Evolutionary conservation across 2,329 filamentous ascomycete species (phyloP).

Genomic region (Penicillium sp.): DNA sequence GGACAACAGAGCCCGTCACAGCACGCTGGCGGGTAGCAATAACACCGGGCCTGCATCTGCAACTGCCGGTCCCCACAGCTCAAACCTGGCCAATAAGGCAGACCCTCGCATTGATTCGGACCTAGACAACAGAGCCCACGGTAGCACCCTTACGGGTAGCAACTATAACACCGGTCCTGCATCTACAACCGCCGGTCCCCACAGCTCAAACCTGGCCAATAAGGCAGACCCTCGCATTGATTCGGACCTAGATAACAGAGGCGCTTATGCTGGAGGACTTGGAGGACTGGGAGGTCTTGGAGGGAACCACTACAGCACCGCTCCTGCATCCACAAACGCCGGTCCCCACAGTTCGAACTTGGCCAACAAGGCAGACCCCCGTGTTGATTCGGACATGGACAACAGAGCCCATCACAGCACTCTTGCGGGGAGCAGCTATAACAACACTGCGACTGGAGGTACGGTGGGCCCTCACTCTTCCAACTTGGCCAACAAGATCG

Average conservation of each 20-base stretch:
- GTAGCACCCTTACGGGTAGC: too few species aligned
- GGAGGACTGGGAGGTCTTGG: background rate
- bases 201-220: constrained; percentile 1
- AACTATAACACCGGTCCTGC: background rate
- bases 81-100: constrained; percentile 1
- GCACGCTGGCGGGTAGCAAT: background rate
- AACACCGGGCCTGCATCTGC: background rate
- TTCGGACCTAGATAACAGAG: constrained; percentile 1
- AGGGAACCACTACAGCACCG: background rate
- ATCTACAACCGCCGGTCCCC: background rate
- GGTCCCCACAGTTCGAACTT: constrained; percentile 1
- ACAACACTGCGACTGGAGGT: background rate
- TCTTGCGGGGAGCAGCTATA: constrained; percentile 7
- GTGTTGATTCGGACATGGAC: constrained; percentile 1
- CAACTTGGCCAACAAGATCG: constrained; percentile 1
- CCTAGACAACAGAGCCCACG: background rate
- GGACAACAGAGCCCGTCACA: background rate
- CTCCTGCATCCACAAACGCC: background rate
- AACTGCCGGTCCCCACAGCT: constrained; percentile 1
- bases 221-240: constrained; percentile 5
- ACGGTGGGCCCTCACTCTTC: background rate
- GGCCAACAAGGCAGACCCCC: constrained; percentile 6
- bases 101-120: constrained; percentile 8
- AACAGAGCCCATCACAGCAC: background rate
- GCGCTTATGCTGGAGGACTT: background rate